These are phyloP conservation scores for Wickerhamomyces ciferrii DNA, from an alignment of 805 yeast species.

Conservation along the genomic window DNA sequence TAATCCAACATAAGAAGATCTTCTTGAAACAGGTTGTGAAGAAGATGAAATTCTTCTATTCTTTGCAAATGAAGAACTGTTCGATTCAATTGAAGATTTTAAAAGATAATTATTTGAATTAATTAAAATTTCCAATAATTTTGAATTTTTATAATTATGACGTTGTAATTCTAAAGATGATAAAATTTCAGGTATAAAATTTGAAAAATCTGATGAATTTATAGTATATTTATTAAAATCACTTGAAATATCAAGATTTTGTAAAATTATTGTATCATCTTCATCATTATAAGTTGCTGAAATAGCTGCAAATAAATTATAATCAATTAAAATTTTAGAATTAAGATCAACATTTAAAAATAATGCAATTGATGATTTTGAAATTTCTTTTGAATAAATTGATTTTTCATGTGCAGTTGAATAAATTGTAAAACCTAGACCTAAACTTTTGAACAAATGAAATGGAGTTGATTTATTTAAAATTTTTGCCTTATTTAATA, in stretches of 20 bases:
- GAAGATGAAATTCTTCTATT: neutral
- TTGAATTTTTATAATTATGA: conserved; percentile 6
- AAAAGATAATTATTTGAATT: conserved; percentile 14
- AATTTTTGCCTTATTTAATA: conserved; percentile 63
- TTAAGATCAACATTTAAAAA: conserved; percentile 55
- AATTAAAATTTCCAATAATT: conserved; percentile 12
- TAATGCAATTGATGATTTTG: conserved; percentile 59
- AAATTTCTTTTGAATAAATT: conserved; percentile 45
- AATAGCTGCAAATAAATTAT: conserved; percentile 41
- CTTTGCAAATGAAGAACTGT: neutral
- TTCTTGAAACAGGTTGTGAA: neutral
- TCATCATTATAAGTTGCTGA: conserved; percentile 37
- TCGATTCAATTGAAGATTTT: conserved; percentile 1
- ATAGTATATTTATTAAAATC: conserved; percentile 21
- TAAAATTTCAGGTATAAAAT: conserved; percentile 31
- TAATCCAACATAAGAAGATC: neutral
- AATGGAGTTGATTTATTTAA: conserved; percentile 79
- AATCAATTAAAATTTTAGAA: no score
- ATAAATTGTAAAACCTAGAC: conserved; percentile 38
- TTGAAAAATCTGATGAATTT: conserved; percentile 26
- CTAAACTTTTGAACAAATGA: conserved; percentile 63
- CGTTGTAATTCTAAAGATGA: conserved; percentile 22
- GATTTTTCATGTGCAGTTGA: conserved; percentile 65
- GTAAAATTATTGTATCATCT: conserved; percentile 21
- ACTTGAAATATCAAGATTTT: conserved; percentile 19